Evolutionary conservation across 495 filamentous ascomycete species (phyloP).

Genomic region (Achaetomiella virescens): DNA sequence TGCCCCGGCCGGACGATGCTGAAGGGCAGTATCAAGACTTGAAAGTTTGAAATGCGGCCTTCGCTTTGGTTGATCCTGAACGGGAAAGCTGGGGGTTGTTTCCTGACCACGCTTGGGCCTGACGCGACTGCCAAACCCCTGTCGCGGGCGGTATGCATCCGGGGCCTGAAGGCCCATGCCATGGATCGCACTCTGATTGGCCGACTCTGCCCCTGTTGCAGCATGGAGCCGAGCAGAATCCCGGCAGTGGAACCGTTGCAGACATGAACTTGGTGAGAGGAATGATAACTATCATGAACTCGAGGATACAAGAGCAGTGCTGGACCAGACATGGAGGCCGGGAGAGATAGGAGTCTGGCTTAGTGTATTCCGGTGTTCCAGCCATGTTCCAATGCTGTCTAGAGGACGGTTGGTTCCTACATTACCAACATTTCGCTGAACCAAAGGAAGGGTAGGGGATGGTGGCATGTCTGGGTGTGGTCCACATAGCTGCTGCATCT

Average conservation of each 20-base stretch:
- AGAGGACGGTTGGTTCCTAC: no score
- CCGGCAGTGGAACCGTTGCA: not conserved
- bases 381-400: no score
- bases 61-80: constrained; percentile 3
- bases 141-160: constrained; percentile 18
- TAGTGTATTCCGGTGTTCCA: no score
- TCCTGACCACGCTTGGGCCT: constrained; percentile 1
- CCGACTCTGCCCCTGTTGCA: not conserved
- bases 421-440: no score
- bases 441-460: not conserved
- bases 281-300: not conserved
- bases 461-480: not conserved
- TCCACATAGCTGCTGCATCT: not conserved
- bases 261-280: no score
- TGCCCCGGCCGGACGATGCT: not conserved
- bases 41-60: not conserved
- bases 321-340: no score
- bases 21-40: not conserved
- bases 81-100: not conserved
- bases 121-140: constrained; percentile 19
- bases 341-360: no score
- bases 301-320: not conserved
- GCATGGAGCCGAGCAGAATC: not conserved
- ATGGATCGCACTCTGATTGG: constrained; percentile 7
- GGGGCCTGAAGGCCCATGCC: constrained; percentile 5